Evolutionary conservation across 129 eudicot genomes (phyloP).

Genomic region (Heracleum sosnowskyi): DNA sequence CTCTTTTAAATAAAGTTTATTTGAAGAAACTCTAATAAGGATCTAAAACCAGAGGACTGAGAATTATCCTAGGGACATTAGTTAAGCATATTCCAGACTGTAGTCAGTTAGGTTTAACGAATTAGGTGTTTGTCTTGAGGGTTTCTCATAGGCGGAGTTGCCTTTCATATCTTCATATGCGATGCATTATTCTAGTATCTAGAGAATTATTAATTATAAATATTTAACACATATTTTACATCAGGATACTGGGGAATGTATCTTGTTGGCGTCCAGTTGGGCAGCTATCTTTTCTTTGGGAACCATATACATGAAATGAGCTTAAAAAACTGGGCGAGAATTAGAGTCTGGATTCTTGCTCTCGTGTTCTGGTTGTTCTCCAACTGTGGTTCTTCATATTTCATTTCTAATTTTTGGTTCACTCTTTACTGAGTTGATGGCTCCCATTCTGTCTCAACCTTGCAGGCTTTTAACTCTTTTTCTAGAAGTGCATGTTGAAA

Average conservation of each 20-base stretch:
- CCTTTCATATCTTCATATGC: not conserved
- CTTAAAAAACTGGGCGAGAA: slow-evolving; percentile 37
- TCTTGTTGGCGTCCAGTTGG: slow-evolving; percentile 73
- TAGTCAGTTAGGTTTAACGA: not conserved
- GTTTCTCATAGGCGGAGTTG: not conserved
- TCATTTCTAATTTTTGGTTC: not conserved
- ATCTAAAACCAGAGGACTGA: not conserved
- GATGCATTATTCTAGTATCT: not conserved
- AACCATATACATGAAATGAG: slow-evolving; percentile 14
- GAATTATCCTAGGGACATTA: not conserved
- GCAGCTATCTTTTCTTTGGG: slow-evolving; percentile 61
- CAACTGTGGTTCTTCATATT: not conserved
- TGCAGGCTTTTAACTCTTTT: slow-evolving; percentile 62
- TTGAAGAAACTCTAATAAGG: not conserved
- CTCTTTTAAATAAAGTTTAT: not conserved
- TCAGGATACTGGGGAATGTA: slow-evolving; percentile 95
- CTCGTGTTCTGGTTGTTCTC: slow-evolving; percentile 64
- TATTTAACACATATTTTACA: not conserved
- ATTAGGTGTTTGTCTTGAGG: not conserved
- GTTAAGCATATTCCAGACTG: not conserved
- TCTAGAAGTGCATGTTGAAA: slow-evolving; percentile 61
- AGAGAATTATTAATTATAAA: not conserved
- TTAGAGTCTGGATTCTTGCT: slow-evolving; percentile 50
- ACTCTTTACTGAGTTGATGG: not conserved
- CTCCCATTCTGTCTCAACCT: not conserved